Evolutionary conservation across 1,139 yeast species (phyloP), one percentile per base, ranked within the genome.

Genomic region (Blastobotrys indianensis): DNA sequence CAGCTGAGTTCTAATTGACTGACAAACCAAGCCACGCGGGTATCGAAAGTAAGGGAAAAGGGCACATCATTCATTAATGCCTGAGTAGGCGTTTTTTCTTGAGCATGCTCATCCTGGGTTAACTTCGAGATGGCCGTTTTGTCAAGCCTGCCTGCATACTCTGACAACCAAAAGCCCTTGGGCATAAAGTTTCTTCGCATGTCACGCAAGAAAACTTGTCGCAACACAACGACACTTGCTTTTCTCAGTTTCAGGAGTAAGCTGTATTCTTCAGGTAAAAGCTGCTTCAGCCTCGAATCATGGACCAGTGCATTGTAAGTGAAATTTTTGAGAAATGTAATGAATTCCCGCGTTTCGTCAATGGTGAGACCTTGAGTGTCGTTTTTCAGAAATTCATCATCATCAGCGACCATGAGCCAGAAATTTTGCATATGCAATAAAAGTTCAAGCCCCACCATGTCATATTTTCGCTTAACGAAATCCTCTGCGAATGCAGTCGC

Each of bases 31-130:
- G n/a, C n/a, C n/a, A n/a, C n/a, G n/a, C 98, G 71, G 35, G 77
- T 76, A 23, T 75, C 73, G 61, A 92, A 92, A 0, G 86, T 79
- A 16, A 90, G 71, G 65, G 87, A 82, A 60, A 85, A 90, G 1
- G 98, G 97, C 2, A 81, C 69, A 45, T 77, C 75, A 2, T 76
- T 72, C 36, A 86, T 20, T 7, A 20, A 20, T 4, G 25, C 25
- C 7, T 20, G 6, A 20, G 25, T 7, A 4, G 25, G 25, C 25
- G 7, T 4, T 20, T 20, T 7, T 4, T 20, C 25, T n/a, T n/a
- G n/a, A 20, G 25, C 25, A 20, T 20, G 25, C 6, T 40, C 25
- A 35, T 16, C 37, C 15, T 23, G 11, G 31, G 31, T 9, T 9
- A n/a, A 4, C 40, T 9, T 4, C 12, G 2, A 4, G 11, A 9